Conservation (phyloP, 768 basidiomycete species). For the Trametes elegans region DNA sequence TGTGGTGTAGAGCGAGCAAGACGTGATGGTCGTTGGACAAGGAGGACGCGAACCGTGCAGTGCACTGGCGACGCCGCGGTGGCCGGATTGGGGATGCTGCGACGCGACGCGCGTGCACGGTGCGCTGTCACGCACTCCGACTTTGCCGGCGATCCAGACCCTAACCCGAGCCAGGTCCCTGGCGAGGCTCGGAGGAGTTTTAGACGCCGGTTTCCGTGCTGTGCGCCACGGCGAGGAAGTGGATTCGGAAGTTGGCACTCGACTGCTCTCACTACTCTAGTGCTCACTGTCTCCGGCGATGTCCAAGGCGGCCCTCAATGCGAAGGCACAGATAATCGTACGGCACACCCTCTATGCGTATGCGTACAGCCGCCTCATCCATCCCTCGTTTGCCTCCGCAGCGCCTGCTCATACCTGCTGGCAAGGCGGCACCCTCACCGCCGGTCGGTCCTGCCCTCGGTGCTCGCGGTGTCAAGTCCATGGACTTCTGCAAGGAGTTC, state of each 20-base stretch:
- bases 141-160: not conserved
- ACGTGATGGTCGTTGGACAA: constrained; percentile 2
- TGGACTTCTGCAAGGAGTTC: constrained; percentile 99
- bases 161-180: no score
- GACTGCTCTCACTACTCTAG: constrained; percentile 1
- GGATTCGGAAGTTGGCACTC: not conserved
- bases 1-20: constrained; percentile 22
- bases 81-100: not conserved
- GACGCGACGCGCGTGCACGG: not conserved
- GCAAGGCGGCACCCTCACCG: constrained; percentile 93
- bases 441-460: constrained; percentile 97
- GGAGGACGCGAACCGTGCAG: no score
- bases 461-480: constrained; percentile 97
- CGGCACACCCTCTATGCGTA: constrained; percentile 31
- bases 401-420: constrained; percentile 88
- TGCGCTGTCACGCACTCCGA: no score
- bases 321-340: constrained; percentile 76
- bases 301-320: constrained; percentile 64
- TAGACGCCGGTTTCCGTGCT: constrained; percentile 1
- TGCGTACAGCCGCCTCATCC: not conserved
- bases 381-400: constrained; percentile 32
- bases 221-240: not conserved
- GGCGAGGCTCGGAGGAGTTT: not conserved
- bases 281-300: constrained; percentile 35
- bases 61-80: not conserved